A percentile compares a stretch with the other conserved stretches of the same genome.
Evolutionary conservation across 2,329 filamentous ascomycete species (phyloP).

Genomic region (Delphinella strobiligena): DNA sequence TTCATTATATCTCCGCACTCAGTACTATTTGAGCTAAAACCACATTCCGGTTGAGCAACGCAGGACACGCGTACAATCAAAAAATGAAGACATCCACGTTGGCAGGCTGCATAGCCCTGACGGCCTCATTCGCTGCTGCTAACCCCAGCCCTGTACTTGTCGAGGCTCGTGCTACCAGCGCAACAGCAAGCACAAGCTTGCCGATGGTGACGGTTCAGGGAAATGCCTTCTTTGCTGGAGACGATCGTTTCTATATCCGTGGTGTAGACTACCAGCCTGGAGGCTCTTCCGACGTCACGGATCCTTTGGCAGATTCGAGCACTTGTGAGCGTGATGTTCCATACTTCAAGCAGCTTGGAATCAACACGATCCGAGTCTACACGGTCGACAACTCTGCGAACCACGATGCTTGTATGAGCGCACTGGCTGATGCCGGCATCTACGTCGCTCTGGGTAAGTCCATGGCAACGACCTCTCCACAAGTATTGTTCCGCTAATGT

Average conservation of each 20-base stretch:
- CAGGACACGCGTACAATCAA: too few species aligned
- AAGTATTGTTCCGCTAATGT: background rate
- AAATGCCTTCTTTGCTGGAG: constrained; percentile 54
- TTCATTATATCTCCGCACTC: background rate
- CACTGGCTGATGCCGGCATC: constrained; percentile 71
- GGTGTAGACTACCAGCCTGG: constrained; percentile 45
- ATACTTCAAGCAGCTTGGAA: constrained; percentile 71
- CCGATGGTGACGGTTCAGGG: constrained; percentile 50
- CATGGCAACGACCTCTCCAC: background rate
- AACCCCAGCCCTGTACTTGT: constrained; percentile 21
- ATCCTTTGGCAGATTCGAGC: constrained; percentile 61
- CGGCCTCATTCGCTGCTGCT: constrained; percentile 34
- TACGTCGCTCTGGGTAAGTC: constrained; percentile 57
- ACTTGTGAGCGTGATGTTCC: constrained; percentile 69
- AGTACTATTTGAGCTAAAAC: too few species aligned
- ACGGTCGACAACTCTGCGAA: constrained; percentile 73
- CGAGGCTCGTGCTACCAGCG: constrained; percentile 19
- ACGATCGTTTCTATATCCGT: constrained; percentile 48
- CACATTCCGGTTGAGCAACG: too few species aligned
- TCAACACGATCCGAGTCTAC: constrained; percentile 91
- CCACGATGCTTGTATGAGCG: constrained; percentile 78
- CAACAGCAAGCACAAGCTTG: constrained; percentile 30
- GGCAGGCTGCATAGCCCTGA: constrained; percentile 24
- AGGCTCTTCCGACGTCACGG: constrained; percentile 49
- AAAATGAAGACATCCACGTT: constrained; percentile 44